Evolutionary conservation across 768 basidiomycete species (phyloP), one percentile per base, ranked within the genome.

Genomic region (Tylopilus balloui): DNA sequence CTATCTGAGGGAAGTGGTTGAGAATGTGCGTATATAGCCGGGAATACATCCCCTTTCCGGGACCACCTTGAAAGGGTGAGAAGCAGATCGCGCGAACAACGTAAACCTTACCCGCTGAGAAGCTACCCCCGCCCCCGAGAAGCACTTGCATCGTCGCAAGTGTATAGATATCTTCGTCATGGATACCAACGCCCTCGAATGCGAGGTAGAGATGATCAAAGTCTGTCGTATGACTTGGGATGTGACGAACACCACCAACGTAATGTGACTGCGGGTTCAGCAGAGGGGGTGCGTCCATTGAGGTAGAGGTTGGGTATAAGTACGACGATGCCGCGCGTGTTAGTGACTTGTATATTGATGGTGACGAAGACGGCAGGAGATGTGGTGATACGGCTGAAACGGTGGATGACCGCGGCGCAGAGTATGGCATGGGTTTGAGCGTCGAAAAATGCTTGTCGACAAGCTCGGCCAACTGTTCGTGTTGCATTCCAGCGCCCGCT

Each of bases 21-120:
- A 98, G 83, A 60, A 98, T 92, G 64, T 92, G 84, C 10, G 92
- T 95, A 73, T 98, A 97, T 24, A 97, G 72, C 21, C 95, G 86
- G 28, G 93, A 92, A 76, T 96, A 98, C 95, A 98, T 98, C 59
- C 95, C 95, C 73, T 98, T 98, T 14, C 95, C 95, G 3, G 95
- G 95, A 4, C 95, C 95, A 55, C 95, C 92, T 79, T 58, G 3
- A 7, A 20, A 44, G 42, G 31, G 45, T 57, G 45, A 47, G 53
- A 50, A 32, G 27, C 17, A 4, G 28, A 24, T 38, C 42, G 45
- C 37, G 6, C 19, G 27, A 41, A 14, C 17, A 45, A 36, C 3
- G 14, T 28, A 7, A 29, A 9, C 54, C 73, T 34, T 58, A 83
- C 83, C 89, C 14, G 95, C 95, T 29, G 93, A 96, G 77, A 99